A percentile compares a stretch with the other conserved stretches of the same genome.
Conservation (phyloP, 2,329 filamentous ascomycete species). For the Mycocentrospora acerina region DNA sequence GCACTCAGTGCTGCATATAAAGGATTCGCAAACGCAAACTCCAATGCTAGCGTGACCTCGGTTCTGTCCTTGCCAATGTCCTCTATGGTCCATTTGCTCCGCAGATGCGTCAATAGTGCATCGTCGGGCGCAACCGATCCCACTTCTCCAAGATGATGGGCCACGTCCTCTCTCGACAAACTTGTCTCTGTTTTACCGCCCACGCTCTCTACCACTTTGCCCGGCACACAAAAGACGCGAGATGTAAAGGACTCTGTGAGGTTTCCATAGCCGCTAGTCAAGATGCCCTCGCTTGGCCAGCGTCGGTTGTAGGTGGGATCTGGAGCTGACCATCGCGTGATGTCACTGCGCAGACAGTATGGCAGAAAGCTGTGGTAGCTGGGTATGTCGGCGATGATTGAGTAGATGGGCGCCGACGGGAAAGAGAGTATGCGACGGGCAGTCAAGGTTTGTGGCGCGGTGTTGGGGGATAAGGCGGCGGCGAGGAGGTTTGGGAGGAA, state of each 20-base stretch:
- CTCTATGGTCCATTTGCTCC: conserved; percentile 68
- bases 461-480: conserved; percentile 37
- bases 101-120: conserved; percentile 65
- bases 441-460: conserved; percentile 62
- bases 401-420: conserved; percentile 69
- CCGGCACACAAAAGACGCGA: conserved; percentile 74
- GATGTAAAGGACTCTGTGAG: conserved; percentile 83
- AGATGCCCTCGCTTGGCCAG: conserved; percentile 73
- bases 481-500: conserved; percentile 51
- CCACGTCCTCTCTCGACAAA: conserved; percentile 43
- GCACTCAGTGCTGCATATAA: conserved; percentile 80
- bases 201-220: conserved; percentile 73
- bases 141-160: conserved; percentile 44
- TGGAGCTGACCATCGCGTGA: conserved; percentile 70
- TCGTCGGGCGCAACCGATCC: conserved; percentile 3
- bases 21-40: conserved; percentile 86
- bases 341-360: conserved; percentile 76
- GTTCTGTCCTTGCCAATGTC: conserved; percentile 56
- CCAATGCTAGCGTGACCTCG: conserved; percentile 72
- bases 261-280: conserved; percentile 82
- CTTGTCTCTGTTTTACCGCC: conserved; percentile 59
- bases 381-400: conserved; percentile 83
- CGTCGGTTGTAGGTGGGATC: conserved; percentile 50
- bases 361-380: conserved; percentile 83
- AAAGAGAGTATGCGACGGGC: conserved; percentile 79